phyloP scores from a whole-genome alignment of 2,329 filamentous ascomycete species.

The Scolecobasidium constrictum region DNA sequence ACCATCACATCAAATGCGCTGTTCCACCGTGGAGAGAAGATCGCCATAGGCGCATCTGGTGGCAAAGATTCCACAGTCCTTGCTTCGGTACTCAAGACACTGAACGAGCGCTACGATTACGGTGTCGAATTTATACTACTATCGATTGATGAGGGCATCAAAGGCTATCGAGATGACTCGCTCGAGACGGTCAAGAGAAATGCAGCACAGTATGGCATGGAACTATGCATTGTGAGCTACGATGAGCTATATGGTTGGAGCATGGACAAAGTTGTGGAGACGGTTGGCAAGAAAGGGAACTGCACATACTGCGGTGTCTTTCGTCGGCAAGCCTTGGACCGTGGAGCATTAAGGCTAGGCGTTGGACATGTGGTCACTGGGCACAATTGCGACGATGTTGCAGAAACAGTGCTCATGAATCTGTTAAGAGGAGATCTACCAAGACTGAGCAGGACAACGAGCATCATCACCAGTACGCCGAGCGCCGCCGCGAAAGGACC shows the following conservation, averaged over 20 bases:
- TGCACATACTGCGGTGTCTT: slow-evolving; percentile 99
- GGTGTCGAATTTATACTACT: slow-evolving; percentile 76
- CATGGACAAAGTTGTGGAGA: slow-evolving; percentile 96
- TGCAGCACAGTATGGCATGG: slow-evolving; percentile 81
- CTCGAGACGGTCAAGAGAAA: slow-evolving; percentile 95
- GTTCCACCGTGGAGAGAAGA: slow-evolving; percentile 70
- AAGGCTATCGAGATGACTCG: slow-evolving; percentile 90
- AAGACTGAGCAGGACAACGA: slow-evolving; percentile 76
- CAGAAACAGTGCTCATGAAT: slow-evolving; percentile 97
- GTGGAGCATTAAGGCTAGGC: slow-evolving; percentile 74
- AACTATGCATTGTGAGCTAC: slow-evolving; percentile 85
- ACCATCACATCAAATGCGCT: slow-evolving; percentile 76
- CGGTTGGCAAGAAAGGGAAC: slow-evolving; percentile 95
- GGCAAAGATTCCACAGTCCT: slow-evolving; percentile 97
- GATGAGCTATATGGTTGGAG: slow-evolving; percentile 95
- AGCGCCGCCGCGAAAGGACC: slow-evolving; percentile 23
- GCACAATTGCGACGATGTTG: slow-evolving; percentile 95
- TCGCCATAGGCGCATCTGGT: slow-evolving; percentile 92
- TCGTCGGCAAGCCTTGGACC: slow-evolving; percentile 81
- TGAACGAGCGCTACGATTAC: slow-evolving; percentile 85
- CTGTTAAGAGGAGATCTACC: slow-evolving; percentile 82
- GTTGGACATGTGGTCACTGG: slow-evolving; percentile 94
- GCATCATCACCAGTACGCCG: slow-evolving; percentile 58
- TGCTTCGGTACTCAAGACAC: slow-evolving; percentile 84
- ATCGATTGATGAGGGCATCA: slow-evolving; percentile 95